phyloP scores from a whole-genome alignment of 2,329 filamentous ascomycete genomes.

The Elsinoe australis region DNA sequence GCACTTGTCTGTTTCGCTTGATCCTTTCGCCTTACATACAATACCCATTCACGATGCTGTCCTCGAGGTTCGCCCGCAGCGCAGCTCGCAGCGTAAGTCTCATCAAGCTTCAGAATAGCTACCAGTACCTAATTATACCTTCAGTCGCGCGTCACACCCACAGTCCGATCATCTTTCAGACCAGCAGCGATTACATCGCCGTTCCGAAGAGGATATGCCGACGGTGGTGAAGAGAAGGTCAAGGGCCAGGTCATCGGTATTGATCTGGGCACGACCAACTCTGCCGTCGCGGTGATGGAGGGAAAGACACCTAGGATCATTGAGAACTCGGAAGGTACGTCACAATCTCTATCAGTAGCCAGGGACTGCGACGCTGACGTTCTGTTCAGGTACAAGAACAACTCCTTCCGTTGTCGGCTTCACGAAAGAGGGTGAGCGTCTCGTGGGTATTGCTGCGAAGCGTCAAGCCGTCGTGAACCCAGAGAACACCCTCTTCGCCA shows the following conservation, averaged over 20 bases:
- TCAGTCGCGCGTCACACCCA: constrained; percentile 29
- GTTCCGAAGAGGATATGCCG: constrained; percentile 67
- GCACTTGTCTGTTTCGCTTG: too few species aligned
- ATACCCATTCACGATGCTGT: constrained; percentile 27
- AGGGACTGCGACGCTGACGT: constrained; percentile 16
- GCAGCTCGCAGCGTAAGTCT: constrained; percentile 32
- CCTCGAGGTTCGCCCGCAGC: constrained; percentile 30
- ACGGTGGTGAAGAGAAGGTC: constrained; percentile 69
- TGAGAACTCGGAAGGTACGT: constrained; percentile 86
- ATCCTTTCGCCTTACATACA: too few species aligned
- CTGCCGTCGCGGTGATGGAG: constrained; percentile 95
- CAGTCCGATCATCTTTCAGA: constrained; percentile 41
- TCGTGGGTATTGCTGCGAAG: constrained; percentile 96
- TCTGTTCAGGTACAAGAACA: constrained; percentile 64
- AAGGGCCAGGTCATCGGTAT: constrained; percentile 97
- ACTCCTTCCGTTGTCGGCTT: constrained; percentile 94
- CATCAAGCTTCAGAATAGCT: constrained; percentile 11
- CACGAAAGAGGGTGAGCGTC: constrained; percentile 86
- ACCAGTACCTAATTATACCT: too few species aligned
- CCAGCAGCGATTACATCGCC: constrained; percentile 59
- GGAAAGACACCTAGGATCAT: constrained; percentile 93
- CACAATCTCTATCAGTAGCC: not conserved
- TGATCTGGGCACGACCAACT: constrained; percentile 96
- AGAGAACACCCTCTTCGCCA: constrained; percentile 96
- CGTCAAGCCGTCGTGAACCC: constrained; percentile 97